A percentile compares a stretch with the other conserved stretches of the same genome.
Conservation (phyloP, 768 basidiomycete genomes). For the Termitomyces sp. region DNA sequence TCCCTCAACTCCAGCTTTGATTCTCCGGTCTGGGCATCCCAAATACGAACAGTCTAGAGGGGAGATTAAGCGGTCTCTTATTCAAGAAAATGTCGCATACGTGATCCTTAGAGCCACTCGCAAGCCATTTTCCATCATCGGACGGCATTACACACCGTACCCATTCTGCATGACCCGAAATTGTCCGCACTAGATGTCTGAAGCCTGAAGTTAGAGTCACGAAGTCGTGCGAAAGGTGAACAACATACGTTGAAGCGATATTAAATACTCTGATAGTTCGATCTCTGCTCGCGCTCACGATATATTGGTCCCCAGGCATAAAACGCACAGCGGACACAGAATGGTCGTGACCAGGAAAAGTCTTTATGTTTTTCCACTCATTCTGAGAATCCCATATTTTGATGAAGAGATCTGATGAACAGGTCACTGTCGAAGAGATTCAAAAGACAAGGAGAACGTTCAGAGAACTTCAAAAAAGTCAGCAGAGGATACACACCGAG, state of each 20-base stretch:
- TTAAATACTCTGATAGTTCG: slow-evolving; percentile 85
- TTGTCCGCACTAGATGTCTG: slow-evolving; percentile 74
- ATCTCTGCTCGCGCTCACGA: slow-evolving; percentile 88
- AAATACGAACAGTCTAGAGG: slow-evolving; percentile 70
- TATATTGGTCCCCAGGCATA: slow-evolving; percentile 77
- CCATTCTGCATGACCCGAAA: slow-evolving; percentile 82
- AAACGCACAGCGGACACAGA: slow-evolving; percentile 85
- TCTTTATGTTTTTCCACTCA: slow-evolving; percentile 88
- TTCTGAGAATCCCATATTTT: slow-evolving; percentile 91
- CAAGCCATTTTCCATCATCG: slow-evolving; percentile 68
- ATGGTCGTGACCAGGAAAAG: slow-evolving; percentile 88
- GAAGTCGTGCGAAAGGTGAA: slow-evolving; percentile 2
- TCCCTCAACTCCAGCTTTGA: slow-evolving; percentile 82
- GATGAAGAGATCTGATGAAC: slow-evolving; percentile 85
- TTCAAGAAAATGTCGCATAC: slow-evolving; percentile 38
- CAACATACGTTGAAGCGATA: slow-evolving; percentile 75
- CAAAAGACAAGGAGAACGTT: neutral
- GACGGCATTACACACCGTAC: slow-evolving; percentile 67
- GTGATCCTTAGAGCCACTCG: slow-evolving; percentile 87
- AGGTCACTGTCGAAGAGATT: slow-evolving; percentile 38
- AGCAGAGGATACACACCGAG: slow-evolving; percentile 52
- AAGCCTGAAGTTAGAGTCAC: slow-evolving; percentile 3
- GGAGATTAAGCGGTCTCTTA: slow-evolving; percentile 4
- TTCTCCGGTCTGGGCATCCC: slow-evolving; percentile 71
- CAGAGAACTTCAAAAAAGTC: neutral